These are phyloP conservation scores for Volvox reticuliferus DNA, from an alignment of 139 green algal genomes.

Conservation along the genomic window DNA sequence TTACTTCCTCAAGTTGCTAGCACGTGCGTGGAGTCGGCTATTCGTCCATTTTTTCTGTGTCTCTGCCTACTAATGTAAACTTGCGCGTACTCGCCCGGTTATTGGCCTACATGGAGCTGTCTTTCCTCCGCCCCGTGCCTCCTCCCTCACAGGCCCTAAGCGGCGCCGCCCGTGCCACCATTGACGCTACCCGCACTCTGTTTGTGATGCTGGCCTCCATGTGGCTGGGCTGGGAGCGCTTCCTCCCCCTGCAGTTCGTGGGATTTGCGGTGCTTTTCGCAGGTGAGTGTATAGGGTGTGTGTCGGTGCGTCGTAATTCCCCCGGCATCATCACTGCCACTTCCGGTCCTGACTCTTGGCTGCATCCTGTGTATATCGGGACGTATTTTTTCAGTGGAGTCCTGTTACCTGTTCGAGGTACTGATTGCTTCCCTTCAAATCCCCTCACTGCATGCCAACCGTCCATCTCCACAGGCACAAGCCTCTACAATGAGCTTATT, in stretches of 20 bases:
- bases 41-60: no score
- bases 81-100: no score
- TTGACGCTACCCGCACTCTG: conserved; percentile 88
- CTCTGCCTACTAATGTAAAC: no score
- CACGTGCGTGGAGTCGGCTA: no score
- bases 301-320: no score
- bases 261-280: conserved; percentile 85
- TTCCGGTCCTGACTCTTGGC: background rate
- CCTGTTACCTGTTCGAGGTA: background rate
- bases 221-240: conserved; percentile 85
- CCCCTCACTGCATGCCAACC: background rate
- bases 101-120: no score
- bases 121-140: no score
- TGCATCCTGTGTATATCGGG: no score
- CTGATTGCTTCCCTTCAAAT: background rate
- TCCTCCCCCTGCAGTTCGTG: conserved; percentile 85
- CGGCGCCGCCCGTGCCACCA: conserved; percentile 81
- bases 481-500: conserved; percentile 89
- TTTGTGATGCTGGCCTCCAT: conserved; percentile 87
- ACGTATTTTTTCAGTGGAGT: background rate
- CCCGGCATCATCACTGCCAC: background rate
- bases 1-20: no score
- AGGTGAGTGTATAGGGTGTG: conserved; percentile 31
- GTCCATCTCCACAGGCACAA: conserved; percentile 63
- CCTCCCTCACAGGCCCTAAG: conserved; percentile 68